Conservation (phyloP, 306 rosid species). For the Citrullus amarus region DNA sequence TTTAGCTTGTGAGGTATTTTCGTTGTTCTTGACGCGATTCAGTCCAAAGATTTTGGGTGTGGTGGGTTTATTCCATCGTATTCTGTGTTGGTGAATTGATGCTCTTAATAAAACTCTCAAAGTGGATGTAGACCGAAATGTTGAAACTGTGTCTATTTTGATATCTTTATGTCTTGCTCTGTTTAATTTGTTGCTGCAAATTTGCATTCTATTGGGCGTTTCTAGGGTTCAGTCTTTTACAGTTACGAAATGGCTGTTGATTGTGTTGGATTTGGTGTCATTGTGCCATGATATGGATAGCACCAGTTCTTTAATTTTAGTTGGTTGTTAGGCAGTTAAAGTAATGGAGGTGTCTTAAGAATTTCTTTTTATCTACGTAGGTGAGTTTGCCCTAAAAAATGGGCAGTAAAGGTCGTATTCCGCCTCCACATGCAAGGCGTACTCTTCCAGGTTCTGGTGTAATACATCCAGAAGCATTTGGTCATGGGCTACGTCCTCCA, state of each 20-base stretch:
- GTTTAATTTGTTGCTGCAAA: background rate
- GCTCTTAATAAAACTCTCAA: too few species aligned
- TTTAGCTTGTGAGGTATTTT: too few species aligned
- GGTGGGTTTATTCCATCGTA: too few species aligned
- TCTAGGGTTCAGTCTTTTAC: background rate
- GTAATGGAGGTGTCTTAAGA: background rate
- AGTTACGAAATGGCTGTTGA: background rate
- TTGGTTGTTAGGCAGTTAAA: background rate
- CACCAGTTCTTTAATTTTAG: background rate
- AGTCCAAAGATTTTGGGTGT: too few species aligned
- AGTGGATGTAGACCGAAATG: too few species aligned
- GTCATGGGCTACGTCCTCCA: conserved; percentile 33
- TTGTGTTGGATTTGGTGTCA: background rate
- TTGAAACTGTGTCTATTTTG: too few species aligned
- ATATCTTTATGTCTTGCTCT: too few species aligned
- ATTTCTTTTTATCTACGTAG: background rate
- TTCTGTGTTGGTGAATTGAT: too few species aligned
- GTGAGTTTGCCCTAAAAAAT: conserved; percentile 12
- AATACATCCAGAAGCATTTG: conserved; percentile 38
- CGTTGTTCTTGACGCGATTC: too few species aligned
- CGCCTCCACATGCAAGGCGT: conserved; percentile 53
- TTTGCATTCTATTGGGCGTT: too few species aligned
- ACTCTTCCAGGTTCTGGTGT: conserved; percentile 45
- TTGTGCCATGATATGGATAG: background rate
- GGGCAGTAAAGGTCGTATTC: conserved; percentile 92